Evolutionary conservation across 2,329 filamentous ascomycete species (phyloP).

Genomic region (Claviceps maximensis): DNA sequence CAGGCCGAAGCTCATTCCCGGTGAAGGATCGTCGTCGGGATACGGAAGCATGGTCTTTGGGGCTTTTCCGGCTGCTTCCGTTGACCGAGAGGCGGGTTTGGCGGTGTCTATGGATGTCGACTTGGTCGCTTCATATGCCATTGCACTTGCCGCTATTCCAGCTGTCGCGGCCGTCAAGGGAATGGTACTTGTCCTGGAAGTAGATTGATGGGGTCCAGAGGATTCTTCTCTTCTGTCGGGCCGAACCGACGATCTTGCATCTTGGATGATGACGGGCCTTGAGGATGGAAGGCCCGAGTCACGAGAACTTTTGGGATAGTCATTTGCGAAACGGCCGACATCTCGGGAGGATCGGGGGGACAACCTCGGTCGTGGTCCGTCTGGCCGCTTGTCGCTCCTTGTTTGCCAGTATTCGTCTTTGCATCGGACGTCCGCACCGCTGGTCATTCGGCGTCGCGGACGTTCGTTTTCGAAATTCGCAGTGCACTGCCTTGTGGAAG

Average conservation of each 20-base stretch:
- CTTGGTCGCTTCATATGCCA: background rate
- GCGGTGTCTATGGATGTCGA: background rate
- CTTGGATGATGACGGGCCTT: conserved; percentile 23
- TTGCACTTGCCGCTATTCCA: conserved; percentile 7
- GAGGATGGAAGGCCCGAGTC: conserved; percentile 17
- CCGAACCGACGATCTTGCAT: conserved; percentile 13
- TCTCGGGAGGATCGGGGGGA: conserved; percentile 13
- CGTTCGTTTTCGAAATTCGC: conserved; percentile 15
- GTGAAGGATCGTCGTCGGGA: conserved; percentile 22
- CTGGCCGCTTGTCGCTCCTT: conserved; percentile 14
- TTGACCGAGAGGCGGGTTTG: conserved; percentile 11
- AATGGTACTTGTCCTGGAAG: conserved; percentile 22
- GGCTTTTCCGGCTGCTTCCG: conserved; percentile 8
- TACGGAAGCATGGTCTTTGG: conserved; percentile 21
- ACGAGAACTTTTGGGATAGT: conserved; percentile 19
- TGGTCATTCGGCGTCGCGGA: conserved; percentile 17
- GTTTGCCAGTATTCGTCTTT: conserved; percentile 11
- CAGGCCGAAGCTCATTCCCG: conserved; percentile 11
- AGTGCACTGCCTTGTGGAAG: conserved; percentile 15
- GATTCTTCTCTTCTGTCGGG: conserved; percentile 12
- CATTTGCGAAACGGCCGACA: conserved; percentile 27
- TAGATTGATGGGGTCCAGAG: conserved; percentile 15
- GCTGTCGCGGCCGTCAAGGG: conserved; percentile 19
- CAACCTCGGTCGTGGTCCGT: conserved; percentile 11
- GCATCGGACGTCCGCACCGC: conserved; percentile 18